Conservation (phyloP, 2,329 filamentous ascomycete species). For the Xenosphaeropsis pyriputrescens region DNA sequence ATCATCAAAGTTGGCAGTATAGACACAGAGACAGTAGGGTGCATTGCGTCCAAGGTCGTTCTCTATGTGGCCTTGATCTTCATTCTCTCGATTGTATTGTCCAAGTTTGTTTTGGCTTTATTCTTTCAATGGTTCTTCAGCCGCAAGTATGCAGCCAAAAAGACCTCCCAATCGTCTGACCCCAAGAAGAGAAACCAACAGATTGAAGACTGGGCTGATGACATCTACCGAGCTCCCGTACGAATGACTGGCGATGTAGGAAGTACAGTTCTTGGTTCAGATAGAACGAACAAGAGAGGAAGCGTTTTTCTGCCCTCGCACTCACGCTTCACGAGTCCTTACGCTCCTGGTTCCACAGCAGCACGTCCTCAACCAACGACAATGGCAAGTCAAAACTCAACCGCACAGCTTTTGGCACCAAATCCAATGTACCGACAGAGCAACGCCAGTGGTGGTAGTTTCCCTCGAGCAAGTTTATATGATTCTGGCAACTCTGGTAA, state of each 20-base stretch:
- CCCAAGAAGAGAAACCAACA: constrained; percentile 77
- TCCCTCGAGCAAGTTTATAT: constrained; percentile 45
- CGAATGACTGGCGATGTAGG: constrained; percentile 64
- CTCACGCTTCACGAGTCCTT: constrained; percentile 85
- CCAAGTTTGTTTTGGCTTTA: constrained; percentile 79
- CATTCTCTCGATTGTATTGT: constrained; percentile 75
- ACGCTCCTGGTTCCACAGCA: constrained; percentile 43
- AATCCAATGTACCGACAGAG: constrained; percentile 56
- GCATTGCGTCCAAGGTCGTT: constrained; percentile 93
- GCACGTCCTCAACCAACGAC: constrained; percentile 60
- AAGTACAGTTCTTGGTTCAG: constrained; percentile 45
- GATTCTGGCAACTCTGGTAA: constrained; percentile 20
- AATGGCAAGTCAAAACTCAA: constrained; percentile 78
- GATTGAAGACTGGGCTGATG: constrained; percentile 96
- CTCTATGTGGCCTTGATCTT: constrained; percentile 86
- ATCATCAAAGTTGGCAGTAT: constrained; percentile 94
- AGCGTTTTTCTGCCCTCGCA: constrained; percentile 84
- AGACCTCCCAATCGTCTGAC: constrained; percentile 70
- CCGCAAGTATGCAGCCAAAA: constrained; percentile 68
- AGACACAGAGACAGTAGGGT: constrained; percentile 91
- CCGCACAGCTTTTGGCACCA: constrained; percentile 56
- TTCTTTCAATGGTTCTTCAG: constrained; percentile 95
- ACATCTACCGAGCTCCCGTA: constrained; percentile 86
- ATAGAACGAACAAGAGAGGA: constrained; percentile 63
- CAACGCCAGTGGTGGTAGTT: constrained; percentile 49